Base-by-base conservation (phyloP, 768 basidiomycete genomes). In the Russula sp. region DNA sequence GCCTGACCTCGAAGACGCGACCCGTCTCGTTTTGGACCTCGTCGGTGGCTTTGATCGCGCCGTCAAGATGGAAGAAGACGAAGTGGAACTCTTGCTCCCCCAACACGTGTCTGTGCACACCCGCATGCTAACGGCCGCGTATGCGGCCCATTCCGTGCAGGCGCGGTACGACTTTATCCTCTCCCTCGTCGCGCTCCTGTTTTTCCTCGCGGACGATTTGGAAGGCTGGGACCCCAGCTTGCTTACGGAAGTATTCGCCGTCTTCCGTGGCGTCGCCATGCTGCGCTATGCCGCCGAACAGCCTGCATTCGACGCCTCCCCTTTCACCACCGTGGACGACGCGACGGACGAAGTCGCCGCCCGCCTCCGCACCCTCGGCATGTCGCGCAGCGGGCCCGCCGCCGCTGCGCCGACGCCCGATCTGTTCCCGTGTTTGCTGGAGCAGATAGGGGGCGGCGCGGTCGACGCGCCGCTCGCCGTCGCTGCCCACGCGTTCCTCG, bases 121-220 rank as follows among this genome's bases (percentile, higher is more conserved):
- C 55, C 80, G 78, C 59, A 83, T 83, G 35, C 75, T 89, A 37
- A 82, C 83, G 37, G 79, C 87, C 31, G 77, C 81, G 35, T 94
- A 90, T 71, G 77, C 82, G 40, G 76, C 79, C 16, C 81, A 79
- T 55, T 80, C 88, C 4, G 76, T 89, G 51, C 79, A 84, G 65
- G 89, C 87, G 13, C 81, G 91, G 71, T 91, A 92, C 71, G 88
- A 91, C 58, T 77, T 92, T 37, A 83, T 83, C 63, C 76, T 89
- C 22, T 79, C 84, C 11, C 74, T 93, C 50, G 75, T 89, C 55
- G 79, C 80, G 27, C 73, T 91, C 32, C 77, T 92, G 18, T 86
- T 90, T 71, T 89, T 90, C 76, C 77, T 89, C 55, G 79, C 83
- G 7, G 83, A 86, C 31, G 82, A 85, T 44, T 74, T 87, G n/a